These are phyloP conservation scores for Alternaria incomplexa DNA, from an alignment of 2,329 filamentous ascomycete species.

Conservation along the genomic window DNA sequence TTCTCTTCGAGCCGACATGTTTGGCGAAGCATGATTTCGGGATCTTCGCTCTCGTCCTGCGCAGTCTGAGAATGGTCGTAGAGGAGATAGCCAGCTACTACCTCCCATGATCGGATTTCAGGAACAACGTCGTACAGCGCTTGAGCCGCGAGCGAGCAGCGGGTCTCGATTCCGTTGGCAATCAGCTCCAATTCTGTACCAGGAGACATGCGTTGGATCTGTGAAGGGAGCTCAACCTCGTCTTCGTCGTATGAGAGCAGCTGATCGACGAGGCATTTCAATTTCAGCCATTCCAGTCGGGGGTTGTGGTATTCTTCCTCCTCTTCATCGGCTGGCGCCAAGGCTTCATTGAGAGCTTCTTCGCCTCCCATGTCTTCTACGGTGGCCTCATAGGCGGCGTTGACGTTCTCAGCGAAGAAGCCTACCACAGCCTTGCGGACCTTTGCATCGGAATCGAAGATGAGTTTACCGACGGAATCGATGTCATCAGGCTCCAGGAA, in stretches of 20 bases:
- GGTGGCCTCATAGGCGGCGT: conserved; percentile 79
- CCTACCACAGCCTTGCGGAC: conserved; percentile 87
- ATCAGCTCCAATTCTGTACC: conserved; percentile 56
- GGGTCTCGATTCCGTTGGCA: conserved; percentile 72
- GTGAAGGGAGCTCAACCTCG: conserved; percentile 61
- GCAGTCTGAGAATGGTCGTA: conserved; percentile 77
- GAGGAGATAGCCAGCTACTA: conserved; percentile 85
- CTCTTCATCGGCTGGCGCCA: conserved; percentile 73
- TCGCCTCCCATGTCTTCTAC: conserved; percentile 84
- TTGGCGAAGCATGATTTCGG: conserved; percentile 70
- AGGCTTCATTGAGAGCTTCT: conserved; percentile 75
- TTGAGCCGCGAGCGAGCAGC: conserved; percentile 85
- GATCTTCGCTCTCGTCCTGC: conserved; percentile 63
- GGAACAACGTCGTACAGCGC: conserved; percentile 81
- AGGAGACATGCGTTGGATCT: conserved; percentile 54
- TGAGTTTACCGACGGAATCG: conserved; percentile 82
- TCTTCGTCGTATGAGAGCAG: conserved; percentile 81
- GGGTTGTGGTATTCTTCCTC: conserved; percentile 77
- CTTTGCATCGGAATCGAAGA: conserved; percentile 84
- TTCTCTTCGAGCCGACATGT: conserved; percentile 74
- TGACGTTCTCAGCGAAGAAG: conserved; percentile 89
- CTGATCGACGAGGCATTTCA: conserved; percentile 88
- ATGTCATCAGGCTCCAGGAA: conserved; percentile 91
- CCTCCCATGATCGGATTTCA: conserved; percentile 86
- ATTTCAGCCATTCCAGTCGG: conserved; percentile 83